phyloP scores from a whole-genome alignment of 805 yeast species.

The Spathaspora hagerdaliae region DNA sequence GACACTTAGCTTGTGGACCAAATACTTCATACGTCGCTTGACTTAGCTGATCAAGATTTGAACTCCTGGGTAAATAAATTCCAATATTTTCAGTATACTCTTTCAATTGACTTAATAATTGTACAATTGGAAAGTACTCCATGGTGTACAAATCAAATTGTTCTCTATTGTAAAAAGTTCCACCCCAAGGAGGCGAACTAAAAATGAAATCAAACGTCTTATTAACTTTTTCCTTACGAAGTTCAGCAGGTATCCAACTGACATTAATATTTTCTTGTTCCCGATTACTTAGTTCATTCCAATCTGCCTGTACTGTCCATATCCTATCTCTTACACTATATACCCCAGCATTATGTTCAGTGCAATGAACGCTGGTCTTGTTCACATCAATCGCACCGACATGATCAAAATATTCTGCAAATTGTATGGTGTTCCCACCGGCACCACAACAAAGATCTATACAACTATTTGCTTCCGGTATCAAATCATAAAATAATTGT shows the following conservation, averaged over 20 bases:
- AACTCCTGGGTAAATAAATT: constrained; percentile 61
- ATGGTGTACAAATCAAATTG: constrained; percentile 43
- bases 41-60: constrained; percentile 49
- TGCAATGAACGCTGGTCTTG: constrained; percentile 58
- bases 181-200: constrained; percentile 91
- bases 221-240: constrained; percentile 10
- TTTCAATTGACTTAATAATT: constrained; percentile 40
- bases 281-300: constrained; percentile 27
- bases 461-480: constrained; percentile 45
- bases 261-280: constrained; percentile 7
- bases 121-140: constrained; percentile 46
- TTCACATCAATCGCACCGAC: constrained; percentile 65
- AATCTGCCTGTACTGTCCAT: constrained; percentile 48
- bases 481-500: constrained; percentile 45
- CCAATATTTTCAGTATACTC: constrained; percentile 46
- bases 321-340: constrained; percentile 57
- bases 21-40: constrained; percentile 42
- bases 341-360: constrained; percentile 59
- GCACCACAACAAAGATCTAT: constrained; percentile 83
- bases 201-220: constrained; percentile 51
- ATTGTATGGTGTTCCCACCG: constrained; percentile 81
- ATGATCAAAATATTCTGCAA: constrained; percentile 53
- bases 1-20: constrained; percentile 41
- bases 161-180: constrained; percentile 50
- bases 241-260: constrained; percentile 31